phyloP scores from a whole-genome alignment of 257 asterid genomes.

The Gentiana dahurica region DNA sequence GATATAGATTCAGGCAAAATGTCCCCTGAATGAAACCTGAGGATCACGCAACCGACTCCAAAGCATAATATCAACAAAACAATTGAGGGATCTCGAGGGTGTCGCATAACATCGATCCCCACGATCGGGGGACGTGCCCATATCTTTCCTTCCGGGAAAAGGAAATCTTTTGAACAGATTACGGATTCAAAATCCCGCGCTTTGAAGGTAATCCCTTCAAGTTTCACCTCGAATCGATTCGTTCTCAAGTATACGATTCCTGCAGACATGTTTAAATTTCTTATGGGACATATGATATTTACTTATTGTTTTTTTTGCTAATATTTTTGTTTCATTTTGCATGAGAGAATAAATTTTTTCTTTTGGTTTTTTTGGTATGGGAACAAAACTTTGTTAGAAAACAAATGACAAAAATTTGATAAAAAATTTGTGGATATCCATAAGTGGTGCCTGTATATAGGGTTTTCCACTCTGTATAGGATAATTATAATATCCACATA shows the following conservation, averaged over 20 bases:
- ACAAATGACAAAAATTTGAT: too few species aligned
- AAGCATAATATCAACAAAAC: slow-evolving; percentile 50
- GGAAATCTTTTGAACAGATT: slow-evolving; percentile 48
- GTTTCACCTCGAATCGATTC: slow-evolving; percentile 67
- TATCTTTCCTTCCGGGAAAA: slow-evolving; percentile 53
- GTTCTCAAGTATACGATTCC: slow-evolving; percentile 67
- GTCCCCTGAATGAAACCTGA: slow-evolving; percentile 46
- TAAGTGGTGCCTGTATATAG: too few species aligned
- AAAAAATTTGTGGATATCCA: too few species aligned
- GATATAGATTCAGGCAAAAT: slow-evolving; percentile 34
- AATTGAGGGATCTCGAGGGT: slow-evolving; percentile 67
- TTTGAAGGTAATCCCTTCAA: slow-evolving; percentile 83
- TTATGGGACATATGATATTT: too few species aligned
- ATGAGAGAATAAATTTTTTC: too few species aligned
- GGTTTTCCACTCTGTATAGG: too few species aligned
- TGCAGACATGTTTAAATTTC: slow-evolving; percentile 8
- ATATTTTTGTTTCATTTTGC: too few species aligned
- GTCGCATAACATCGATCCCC: slow-evolving; percentile 76
- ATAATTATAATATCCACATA: too few species aligned
- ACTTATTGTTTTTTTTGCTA: too few species aligned
- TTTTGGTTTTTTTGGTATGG: too few species aligned
- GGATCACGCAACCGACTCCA: slow-evolving; percentile 72
- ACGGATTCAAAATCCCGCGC: slow-evolving; percentile 50
- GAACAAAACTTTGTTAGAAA: too few species aligned
- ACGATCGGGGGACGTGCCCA: slow-evolving; percentile 66